These are phyloP conservation scores for Fusarium sp. DNA, from an alignment of 2,329 filamentous ascomycete genomes.

Conservation along the genomic window DNA sequence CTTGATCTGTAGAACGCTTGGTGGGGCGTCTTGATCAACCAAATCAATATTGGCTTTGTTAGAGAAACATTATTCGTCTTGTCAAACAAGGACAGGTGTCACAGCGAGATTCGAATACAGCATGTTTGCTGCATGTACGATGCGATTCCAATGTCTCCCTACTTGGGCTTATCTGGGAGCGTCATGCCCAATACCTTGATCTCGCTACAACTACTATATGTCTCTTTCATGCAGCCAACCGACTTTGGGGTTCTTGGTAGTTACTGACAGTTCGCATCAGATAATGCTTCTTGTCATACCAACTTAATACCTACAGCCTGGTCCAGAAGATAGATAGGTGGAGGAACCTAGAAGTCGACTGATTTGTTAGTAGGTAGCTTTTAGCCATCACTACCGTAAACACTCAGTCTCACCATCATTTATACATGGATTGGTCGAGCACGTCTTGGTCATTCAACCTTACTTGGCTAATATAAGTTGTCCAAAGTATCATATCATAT, in stretches of 20 bases:
- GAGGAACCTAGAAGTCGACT: too few relatives aligned
- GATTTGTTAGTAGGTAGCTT: background rate
- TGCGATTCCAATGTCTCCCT: conserved; percentile 1
- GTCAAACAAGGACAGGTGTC: conserved; percentile 4
- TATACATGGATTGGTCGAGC: too few relatives aligned
- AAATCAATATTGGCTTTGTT: conserved; percentile 8
- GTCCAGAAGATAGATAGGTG: background rate
- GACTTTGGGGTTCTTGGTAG: conserved; percentile 3
- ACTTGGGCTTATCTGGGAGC: background rate
- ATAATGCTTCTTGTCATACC: conserved; percentile 16
- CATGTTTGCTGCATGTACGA: background rate
- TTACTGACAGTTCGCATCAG: conserved; percentile 3
- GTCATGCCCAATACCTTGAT: background rate
- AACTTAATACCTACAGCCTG: background rate
- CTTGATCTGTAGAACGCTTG: background rate
- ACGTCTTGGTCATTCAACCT: background rate
- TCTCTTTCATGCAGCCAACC: conserved; percentile 26
- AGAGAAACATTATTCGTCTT: background rate
- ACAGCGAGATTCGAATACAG: conserved; percentile 14
- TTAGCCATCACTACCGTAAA: background rate
- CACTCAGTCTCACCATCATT: background rate
- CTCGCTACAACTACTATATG: conserved; percentile 1
- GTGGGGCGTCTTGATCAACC: background rate
- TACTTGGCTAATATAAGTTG: background rate
- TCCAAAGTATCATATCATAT: background rate